Conservation (phyloP, 352 stramenopile species). For the Pythium diclinum region DNA sequence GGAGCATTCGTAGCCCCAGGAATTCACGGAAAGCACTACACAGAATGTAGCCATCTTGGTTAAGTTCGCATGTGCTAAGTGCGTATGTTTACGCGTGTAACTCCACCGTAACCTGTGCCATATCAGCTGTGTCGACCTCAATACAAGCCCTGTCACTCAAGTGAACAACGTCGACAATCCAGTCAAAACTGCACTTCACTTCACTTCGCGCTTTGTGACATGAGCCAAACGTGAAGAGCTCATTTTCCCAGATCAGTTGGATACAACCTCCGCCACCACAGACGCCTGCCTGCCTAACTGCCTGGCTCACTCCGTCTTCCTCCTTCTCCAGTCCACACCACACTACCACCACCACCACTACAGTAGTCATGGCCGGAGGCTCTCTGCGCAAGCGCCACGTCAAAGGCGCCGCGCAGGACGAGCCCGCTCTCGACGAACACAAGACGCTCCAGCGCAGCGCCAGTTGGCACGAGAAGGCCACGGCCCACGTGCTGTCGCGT, state of each 20-base stretch:
- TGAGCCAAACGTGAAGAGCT: conserved; percentile 4
- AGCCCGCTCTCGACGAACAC: background rate
- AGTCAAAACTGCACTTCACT: background rate
- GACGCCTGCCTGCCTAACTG: too few species aligned
- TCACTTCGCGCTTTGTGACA: conserved; percentile 10
- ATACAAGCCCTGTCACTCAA: conserved; percentile 2
- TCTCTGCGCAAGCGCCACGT: conserved; percentile 28
- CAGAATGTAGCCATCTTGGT: conserved; percentile 13
- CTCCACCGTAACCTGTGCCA: background rate
- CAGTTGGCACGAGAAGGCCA: conserved; percentile 55
- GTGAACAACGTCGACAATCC: background rate
- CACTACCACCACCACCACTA: background rate
- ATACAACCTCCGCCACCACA: background rate
- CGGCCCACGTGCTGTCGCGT: conserved; percentile 55
- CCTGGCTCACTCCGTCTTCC: too few species aligned
- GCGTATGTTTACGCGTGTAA: background rate
- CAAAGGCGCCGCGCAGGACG: conserved; percentile 6
- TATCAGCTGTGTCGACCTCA: background rate
- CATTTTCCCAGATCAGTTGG: background rate
- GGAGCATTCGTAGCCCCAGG: background rate
- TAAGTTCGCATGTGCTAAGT: conserved; percentile 12
- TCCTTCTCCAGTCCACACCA: background rate
- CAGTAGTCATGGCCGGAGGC: background rate
- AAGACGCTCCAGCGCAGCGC: conserved; percentile 37
- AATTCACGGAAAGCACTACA: background rate